phyloP scores from a whole-genome alignment of 495 filamentous ascomycete species.

The Lepidopterella palustris region DNA sequence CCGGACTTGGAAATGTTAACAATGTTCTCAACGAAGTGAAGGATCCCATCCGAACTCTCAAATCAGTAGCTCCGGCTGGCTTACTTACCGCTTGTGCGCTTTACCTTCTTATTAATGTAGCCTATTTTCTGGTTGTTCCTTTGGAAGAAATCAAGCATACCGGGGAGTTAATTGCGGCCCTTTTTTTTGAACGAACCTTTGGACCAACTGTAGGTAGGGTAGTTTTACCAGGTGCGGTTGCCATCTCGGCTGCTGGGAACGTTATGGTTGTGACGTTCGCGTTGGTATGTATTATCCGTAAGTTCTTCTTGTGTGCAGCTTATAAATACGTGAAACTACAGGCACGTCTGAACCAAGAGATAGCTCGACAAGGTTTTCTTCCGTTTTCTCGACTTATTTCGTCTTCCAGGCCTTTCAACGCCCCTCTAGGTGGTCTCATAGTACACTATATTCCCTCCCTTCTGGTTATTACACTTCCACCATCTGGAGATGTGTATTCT shows the following conservation, averaged over 20 bases:
- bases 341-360: slow-evolving; percentile 65
- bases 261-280: slow-evolving; percentile 71
- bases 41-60: slow-evolving; percentile 60
- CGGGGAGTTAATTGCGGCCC: slow-evolving; percentile 59
- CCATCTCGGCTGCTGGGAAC: slow-evolving; percentile 62
- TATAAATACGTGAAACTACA: slow-evolving; percentile 25
- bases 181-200: slow-evolving; percentile 64
- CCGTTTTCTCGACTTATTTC: slow-evolving; percentile 57
- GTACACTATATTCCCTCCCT: slow-evolving; percentile 63
- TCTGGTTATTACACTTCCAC: slow-evolving; percentile 58
- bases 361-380: slow-evolving; percentile 62
- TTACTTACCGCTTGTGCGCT: slow-evolving; percentile 55
- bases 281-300: slow-evolving; percentile 14
- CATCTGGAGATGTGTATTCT: slow-evolving; percentile 59
- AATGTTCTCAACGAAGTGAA: slow-evolving; percentile 74
- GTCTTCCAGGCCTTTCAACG: slow-evolving; percentile 59
- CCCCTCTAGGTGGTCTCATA: slow-evolving; percentile 60
- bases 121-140: slow-evolving; percentile 63
- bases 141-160: slow-evolving; percentile 61
- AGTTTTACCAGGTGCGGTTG: slow-evolving; percentile 58
- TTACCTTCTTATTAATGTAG: slow-evolving; percentile 64
- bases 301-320: not conserved
- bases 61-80: slow-evolving; percentile 55
- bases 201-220: slow-evolving; percentile 50
- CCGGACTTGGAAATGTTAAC: slow-evolving; percentile 61